A percentile compares a stretch with the other conserved stretches of the same genome.
phyloP scores from a whole-genome alignment of 176 grass and related monocot genomes.

The Eragrostis nindensis region DNA sequence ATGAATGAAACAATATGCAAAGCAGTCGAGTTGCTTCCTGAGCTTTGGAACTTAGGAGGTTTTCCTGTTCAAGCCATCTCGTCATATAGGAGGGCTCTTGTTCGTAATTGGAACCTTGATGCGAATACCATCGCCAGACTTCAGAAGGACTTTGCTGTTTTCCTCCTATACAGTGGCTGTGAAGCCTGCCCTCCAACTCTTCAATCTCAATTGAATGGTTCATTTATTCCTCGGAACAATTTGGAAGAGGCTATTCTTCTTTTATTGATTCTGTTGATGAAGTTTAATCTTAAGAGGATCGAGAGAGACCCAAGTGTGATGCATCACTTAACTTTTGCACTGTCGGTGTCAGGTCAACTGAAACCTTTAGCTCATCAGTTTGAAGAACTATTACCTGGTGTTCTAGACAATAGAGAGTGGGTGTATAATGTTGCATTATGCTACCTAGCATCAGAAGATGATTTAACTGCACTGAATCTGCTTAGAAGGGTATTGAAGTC shows the following conservation, averaged over 20 bases:
- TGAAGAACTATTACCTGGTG: slow-evolving; percentile 69
- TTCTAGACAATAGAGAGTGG: slow-evolving; percentile 62
- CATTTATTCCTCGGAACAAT: slow-evolving; percentile 83
- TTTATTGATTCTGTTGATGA: slow-evolving; percentile 81
- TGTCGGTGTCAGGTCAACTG: slow-evolving; percentile 72
- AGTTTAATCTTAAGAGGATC: slow-evolving; percentile 67
- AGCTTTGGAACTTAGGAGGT: slow-evolving; percentile 70
- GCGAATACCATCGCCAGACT: slow-evolving; percentile 52
- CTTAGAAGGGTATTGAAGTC: slow-evolving; percentile 65
- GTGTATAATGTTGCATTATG: slow-evolving; percentile 75
- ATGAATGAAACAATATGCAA: slow-evolving; percentile 76
- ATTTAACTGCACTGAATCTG: slow-evolving; percentile 62
- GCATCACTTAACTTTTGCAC: slow-evolving; percentile 78
- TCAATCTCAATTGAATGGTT: slow-evolving; percentile 61
- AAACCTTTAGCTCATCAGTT: slow-evolving; percentile 61
- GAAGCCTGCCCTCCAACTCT: slow-evolving; percentile 61
- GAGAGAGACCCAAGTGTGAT: slow-evolving; percentile 72
- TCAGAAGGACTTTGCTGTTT: slow-evolving; percentile 84
- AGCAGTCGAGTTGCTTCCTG: slow-evolving; percentile 76
- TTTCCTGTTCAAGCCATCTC: slow-evolving; percentile 63
- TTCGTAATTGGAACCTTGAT: slow-evolving; percentile 73
- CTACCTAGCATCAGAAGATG: slow-evolving; percentile 72
- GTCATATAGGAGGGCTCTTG: slow-evolving; percentile 85
- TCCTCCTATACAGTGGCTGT: slow-evolving; percentile 79
- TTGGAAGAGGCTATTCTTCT: slow-evolving; percentile 90